Evolutionary conservation across 2,329 filamentous ascomycete genomes (phyloP).

Genomic region (Trichoderma koningiopsis): DNA sequence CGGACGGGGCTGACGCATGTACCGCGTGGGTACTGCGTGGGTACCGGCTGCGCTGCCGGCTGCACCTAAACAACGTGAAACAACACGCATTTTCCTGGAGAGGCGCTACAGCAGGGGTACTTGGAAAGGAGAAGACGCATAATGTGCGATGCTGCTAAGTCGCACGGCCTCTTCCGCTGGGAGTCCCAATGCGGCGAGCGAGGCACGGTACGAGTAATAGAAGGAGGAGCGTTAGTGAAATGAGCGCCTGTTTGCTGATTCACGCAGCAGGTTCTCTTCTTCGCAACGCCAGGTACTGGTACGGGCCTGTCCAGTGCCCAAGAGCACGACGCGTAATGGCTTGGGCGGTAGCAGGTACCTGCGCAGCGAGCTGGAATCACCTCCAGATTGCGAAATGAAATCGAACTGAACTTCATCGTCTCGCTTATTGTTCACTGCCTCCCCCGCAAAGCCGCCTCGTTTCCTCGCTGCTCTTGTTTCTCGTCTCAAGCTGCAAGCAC

Average conservation of each 20-base stretch:
- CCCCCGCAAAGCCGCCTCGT: slow-evolving; percentile 1
- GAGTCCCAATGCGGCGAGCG: slow-evolving; percentile 10
- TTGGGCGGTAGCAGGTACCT: not conserved
- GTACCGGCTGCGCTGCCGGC: not conserved
- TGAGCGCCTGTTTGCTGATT: not conserved
- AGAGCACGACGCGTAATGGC: not conserved
- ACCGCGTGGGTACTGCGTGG: not conserved
- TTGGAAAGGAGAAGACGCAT: not conserved
- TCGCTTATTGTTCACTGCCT: not conserved
- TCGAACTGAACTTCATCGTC: not conserved
- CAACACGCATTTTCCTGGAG: not conserved
- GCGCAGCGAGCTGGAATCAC: not conserved
- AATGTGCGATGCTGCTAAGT: not conserved
- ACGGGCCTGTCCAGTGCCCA: not conserved
- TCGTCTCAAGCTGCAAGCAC: slow-evolving; percentile 18
- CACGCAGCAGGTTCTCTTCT: not conserved
- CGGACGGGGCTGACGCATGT: not conserved
- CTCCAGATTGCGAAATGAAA: not conserved
- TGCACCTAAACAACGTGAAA: not conserved
- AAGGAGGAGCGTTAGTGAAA: not conserved
- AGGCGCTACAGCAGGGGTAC: not conserved
- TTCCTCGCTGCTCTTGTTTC: not conserved
- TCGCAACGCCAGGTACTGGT: not conserved
- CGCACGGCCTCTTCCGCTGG: not conserved
- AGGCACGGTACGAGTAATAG: not conserved